phyloP scores from a whole-genome alignment of 371 early-diverging fungal genomes.

The Dentiscutata heterogama region DNA sequence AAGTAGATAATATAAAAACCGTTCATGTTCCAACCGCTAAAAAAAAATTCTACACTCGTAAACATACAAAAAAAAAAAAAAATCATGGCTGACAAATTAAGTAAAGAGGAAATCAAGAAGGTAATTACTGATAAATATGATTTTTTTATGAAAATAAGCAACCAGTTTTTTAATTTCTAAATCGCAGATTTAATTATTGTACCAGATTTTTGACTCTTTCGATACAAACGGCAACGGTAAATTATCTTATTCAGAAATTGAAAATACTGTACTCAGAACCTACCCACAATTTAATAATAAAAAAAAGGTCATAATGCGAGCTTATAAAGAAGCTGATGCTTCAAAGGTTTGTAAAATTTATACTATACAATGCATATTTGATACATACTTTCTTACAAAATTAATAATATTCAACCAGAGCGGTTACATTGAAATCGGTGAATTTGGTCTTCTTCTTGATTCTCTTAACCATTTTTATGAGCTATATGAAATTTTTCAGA shows the following conservation, averaged over 20 bases:
- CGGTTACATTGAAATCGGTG: constrained; percentile 22
- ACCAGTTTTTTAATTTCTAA: too few species aligned
- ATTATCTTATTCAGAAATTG: constrained; percentile 36
- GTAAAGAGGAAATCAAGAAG: too few species aligned
- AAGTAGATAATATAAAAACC: too few species aligned
- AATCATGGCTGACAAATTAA: too few species aligned
- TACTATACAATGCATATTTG: too few species aligned
- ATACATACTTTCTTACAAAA: neutral
- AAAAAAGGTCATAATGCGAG: constrained; percentile 31
- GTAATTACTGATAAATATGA: too few species aligned
- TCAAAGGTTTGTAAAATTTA: constrained; percentile 32
- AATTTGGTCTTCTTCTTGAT: constrained; percentile 21
- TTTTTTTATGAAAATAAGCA: too few species aligned
- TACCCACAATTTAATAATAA: constrained; percentile 27
- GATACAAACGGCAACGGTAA: constrained; percentile 37
- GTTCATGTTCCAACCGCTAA: too few species aligned
- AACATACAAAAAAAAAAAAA: too few species aligned
- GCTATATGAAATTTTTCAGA: constrained; percentile 14
- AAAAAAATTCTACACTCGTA: too few species aligned
- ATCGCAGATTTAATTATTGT: neutral
- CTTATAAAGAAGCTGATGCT: constrained; percentile 36
- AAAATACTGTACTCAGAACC: constrained; percentile 10
- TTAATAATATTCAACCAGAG: neutral
- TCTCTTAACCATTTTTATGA: constrained; percentile 35
- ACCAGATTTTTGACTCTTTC: constrained; percentile 6